Conservation (phyloP, 495 filamentous ascomycete genomes). For the Aspergillus mulundensis region DNA sequence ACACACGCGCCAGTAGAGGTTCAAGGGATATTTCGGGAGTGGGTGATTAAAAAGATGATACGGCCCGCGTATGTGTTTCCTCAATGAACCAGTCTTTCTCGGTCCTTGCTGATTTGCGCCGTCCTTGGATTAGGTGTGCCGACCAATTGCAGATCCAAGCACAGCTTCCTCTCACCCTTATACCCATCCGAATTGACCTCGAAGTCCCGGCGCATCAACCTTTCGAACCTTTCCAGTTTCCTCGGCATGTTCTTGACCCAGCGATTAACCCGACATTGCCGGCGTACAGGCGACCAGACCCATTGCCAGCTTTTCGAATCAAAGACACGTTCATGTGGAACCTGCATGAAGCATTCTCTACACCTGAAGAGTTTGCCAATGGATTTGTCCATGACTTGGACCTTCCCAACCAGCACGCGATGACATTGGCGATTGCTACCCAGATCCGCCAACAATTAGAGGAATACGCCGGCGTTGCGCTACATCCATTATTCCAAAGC, state of each 20-base stretch:
- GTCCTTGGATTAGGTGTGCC: slow-evolving; percentile 30
- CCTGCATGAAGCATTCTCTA: slow-evolving; percentile 88
- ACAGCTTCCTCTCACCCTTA: slow-evolving; percentile 78
- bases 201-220: slow-evolving; percentile 81
- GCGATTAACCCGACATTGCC: slow-evolving; percentile 61
- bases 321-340: slow-evolving; percentile 98
- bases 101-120: slow-evolving; percentile 16
- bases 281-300: slow-evolving; percentile 72
- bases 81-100: neutral
- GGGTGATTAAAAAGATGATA: slow-evolving; percentile 78
- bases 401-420: slow-evolving; percentile 65
- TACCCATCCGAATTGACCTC: slow-evolving; percentile 94
- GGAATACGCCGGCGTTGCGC: slow-evolving; percentile 90
- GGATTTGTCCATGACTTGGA: slow-evolving; percentile 92
- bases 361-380: slow-evolving; percentile 89
- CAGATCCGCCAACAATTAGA: slow-evolving; percentile 94
- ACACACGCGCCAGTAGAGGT: slow-evolving; percentile 72
- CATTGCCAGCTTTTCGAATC: slow-evolving; percentile 75
- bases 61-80: slow-evolving; percentile 40
- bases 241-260: slow-evolving; percentile 57
- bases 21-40: slow-evolving; percentile 88
- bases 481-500: slow-evolving; percentile 83
- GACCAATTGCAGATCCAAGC: slow-evolving; percentile 79
- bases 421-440: slow-evolving; percentile 76
- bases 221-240: slow-evolving; percentile 63